Percentiles rank a stretch among this genome's conserved stretches.
Conservation (phyloP, 805 yeast species). For the Kodamaea fukazawae region DNA sequence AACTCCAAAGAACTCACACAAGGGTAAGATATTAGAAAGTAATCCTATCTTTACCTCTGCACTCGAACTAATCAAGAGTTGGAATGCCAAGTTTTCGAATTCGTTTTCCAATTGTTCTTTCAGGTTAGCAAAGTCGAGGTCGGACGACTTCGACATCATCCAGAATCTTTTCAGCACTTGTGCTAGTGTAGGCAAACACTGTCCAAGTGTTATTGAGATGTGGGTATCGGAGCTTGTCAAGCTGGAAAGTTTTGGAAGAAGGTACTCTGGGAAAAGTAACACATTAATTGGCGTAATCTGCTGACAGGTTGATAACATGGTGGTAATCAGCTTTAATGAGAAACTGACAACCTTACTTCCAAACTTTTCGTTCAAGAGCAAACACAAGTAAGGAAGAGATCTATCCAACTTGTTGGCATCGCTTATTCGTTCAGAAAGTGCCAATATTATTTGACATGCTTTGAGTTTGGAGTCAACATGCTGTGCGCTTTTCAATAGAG, state of each 20-base stretch:
- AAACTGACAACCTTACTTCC: constrained; percentile 56
- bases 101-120: constrained; percentile 47
- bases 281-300: constrained; percentile 72
- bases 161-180: constrained; percentile 59
- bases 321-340: constrained; percentile 65
- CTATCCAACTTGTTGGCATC: constrained; percentile 88
- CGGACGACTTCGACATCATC: constrained; percentile 55
- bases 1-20: constrained; percentile 80
- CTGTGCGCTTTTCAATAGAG: constrained; percentile 49
- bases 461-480: constrained; percentile 58
- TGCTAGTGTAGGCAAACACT: constrained; percentile 71
- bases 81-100: constrained; percentile 64
- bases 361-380: constrained; percentile 62
- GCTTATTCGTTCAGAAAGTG: constrained; percentile 68
- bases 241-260: constrained; percentile 61
- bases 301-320: constrained; percentile 61
- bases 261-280: constrained; percentile 75
- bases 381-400: constrained; percentile 73
- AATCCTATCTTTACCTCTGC: constrained; percentile 67
- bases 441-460: constrained; percentile 74
- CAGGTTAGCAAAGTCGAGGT: constrained; percentile 25
- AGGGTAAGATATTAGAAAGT: constrained; percentile 65
- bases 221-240: constrained; percentile 20
- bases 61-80: constrained; percentile 66
- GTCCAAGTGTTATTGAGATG: constrained; percentile 55